Base-by-base conservation (phyloP, 495 filamentous ascomycete species). In the Elasticomyces elasticus region DNA sequence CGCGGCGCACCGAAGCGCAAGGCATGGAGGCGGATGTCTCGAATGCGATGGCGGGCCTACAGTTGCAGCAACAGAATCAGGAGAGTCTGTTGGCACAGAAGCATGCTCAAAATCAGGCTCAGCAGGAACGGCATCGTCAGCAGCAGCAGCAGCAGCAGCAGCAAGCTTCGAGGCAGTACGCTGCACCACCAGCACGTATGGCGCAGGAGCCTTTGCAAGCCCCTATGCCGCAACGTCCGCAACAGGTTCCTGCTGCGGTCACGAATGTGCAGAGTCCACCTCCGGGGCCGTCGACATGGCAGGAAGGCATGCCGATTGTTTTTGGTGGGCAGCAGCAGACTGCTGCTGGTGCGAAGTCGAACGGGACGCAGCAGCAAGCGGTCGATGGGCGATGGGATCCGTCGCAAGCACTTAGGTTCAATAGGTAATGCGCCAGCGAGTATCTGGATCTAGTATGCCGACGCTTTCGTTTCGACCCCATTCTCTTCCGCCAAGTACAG, bases 1-100 rank as follows among this genome's bases (percentile, higher is more conserved):
- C 85, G 61, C 74, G 92, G 52, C 78, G 89, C 40, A 78, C 81
- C 61, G 91, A 98, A 57, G 90, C 88, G 0, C 79, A 80, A 26
- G 78, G 81, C 51, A 66, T 95, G 17, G 91, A 95, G 66, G 73
- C 76, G 79, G 83, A 85, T 33, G 74, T 85, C 52, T 71, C 75
- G n/a, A 83, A 74, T 46, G 73, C 80, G 22, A 82, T 86, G 79
- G 73, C 80, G 3, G 72, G 74, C 9, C 66, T 85, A 31, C 78
- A 76, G 48, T 71, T 85, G 38, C 72, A 72, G 28, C 74, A 77
- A 49, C 64, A 71, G 35, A 66, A 70, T 19, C 66, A 68, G 51
- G 59, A 66, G 46, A 62, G 58, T 22, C 59, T 62, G 10, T 49
- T 62, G 13, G 27, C 51, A 17, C 65, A 67, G 28, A 59, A 65